Evolutionary conservation across 2,329 filamentous ascomycete genomes (phyloP), one percentile per base, ranked within the genome.

Genomic region (Colletotrichum theobromicola): DNA sequence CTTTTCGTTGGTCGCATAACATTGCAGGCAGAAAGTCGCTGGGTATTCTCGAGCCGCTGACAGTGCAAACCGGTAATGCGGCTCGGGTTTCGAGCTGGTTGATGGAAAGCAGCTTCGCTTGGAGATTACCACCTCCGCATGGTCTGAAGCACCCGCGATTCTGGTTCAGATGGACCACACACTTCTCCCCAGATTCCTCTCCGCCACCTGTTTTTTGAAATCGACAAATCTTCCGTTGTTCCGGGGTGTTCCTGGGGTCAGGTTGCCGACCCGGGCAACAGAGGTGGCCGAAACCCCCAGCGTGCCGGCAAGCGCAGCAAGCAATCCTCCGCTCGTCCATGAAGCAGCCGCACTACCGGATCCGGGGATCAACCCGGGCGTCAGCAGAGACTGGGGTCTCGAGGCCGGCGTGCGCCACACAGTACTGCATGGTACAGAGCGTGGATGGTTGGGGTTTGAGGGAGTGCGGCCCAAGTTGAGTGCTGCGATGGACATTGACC

Each of bases 301-400:
- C 24, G 42, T 61, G 21, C 37, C 53, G 53, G 60, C 34, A 71
- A 58, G 7, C 30, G 18, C 37, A 65, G 35, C 32, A 53, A 15
- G 15, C 55, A 72, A 26, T 24, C 42, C 53, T 74, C 72, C 72
- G 72, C 69, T 72, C 68, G 72, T 72, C 72, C 72, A 63, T 71
- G 68, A 60, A 67, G 62, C 26, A 57, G 63, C 34, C 69, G 68
- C 72, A 72, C 57, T 28, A 57, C 62, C 28, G 62, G 67, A 67
- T 57, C 26, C 68, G 55, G 32, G 61, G 62, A 55, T 72, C 50
- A 50, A 60, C 69, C 55, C 69, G 26, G 46, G 62, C 63, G 28
- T 67, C 69, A 57, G 57, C 57, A 60, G 21, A 63, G 34, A 57
- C 46, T 30, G 35, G 62, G 62, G 28, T 63, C 21, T 58, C 68